These are phyloP conservation scores for Colletotrichum falcatum DNA, from an alignment of 2,329 filamentous ascomycete species.

Conservation along the genomic window DNA sequence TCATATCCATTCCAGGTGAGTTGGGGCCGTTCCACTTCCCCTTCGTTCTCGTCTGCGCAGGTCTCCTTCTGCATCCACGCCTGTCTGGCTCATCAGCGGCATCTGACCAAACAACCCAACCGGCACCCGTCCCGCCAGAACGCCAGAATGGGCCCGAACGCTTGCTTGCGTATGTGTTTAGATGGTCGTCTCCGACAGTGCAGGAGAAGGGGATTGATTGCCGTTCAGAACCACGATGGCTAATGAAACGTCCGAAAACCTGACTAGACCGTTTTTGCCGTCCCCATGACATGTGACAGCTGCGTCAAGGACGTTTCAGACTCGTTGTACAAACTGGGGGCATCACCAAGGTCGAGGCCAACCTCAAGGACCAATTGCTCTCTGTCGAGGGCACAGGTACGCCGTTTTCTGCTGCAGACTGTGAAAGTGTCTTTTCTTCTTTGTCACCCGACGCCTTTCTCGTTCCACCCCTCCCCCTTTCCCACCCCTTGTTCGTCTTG, in stretches of 20 bases:
- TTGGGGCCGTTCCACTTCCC: constrained; percentile 1
- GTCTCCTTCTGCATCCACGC: not conserved
- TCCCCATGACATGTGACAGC: constrained; percentile 90
- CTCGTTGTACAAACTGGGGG: constrained; percentile 82
- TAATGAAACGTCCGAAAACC: constrained; percentile 52
- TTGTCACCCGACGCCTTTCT: not conserved
- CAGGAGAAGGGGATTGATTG: constrained; percentile 1
- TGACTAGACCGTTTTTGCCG: constrained; percentile 88
- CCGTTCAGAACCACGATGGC: constrained; percentile 34
- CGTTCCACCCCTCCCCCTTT: not conserved
- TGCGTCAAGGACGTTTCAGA: constrained; percentile 90
- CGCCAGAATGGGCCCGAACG: not conserved
- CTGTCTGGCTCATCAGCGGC: not conserved
- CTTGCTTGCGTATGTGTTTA: not conserved
- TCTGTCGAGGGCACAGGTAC: constrained; percentile 85
- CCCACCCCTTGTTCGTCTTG: constrained; percentile 6
- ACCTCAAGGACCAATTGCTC: constrained; percentile 85
- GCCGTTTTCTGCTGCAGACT: constrained; percentile 43
- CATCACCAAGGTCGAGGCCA: constrained; percentile 84
- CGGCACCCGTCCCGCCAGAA: not conserved
- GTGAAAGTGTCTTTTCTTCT: constrained; percentile 2
- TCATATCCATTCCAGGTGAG: constrained; percentile 45
- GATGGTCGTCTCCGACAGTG: not conserved
- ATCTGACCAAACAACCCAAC: not conserved
- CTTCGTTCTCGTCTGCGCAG: constrained; percentile 9